phyloP scores from a whole-genome alignment of 768 basidiomycete genomes.

The Lactifluus rugatus region DNA sequence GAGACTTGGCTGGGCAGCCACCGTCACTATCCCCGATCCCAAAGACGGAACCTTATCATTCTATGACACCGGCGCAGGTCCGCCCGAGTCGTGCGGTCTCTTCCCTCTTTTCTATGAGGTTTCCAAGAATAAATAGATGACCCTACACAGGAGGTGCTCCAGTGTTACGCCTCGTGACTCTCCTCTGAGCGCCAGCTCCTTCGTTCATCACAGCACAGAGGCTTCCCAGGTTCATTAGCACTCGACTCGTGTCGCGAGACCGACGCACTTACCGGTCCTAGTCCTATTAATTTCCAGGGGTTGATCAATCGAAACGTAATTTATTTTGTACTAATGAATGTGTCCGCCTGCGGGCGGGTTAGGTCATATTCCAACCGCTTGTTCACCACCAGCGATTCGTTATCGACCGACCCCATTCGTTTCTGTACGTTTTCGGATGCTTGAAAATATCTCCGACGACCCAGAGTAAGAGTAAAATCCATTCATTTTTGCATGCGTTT shows the following conservation, averaged over 20 bases:
- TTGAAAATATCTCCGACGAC: background rate
- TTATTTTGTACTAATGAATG: background rate
- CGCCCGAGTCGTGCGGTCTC: background rate
- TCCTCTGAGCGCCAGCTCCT: background rate
- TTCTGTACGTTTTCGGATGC: background rate
- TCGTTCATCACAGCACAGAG: background rate
- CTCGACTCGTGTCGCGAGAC: background rate
- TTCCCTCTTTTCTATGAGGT: background rate
- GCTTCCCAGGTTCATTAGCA: conserved; percentile 1
- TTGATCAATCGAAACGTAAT: background rate
- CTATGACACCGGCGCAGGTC: background rate
- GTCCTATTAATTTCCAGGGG: background rate
- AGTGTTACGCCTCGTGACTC: background rate
- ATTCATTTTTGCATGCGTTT: background rate
- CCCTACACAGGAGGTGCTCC: background rate
- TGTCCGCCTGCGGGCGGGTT: background rate
- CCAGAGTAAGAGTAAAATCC: background rate
- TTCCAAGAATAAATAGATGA: background rate
- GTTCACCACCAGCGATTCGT: conserved; percentile 4
- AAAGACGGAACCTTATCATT: background rate
- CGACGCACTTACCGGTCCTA: background rate
- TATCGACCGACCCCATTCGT: background rate
- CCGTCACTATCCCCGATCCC: background rate
- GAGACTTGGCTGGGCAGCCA: background rate
- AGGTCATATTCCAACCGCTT: conserved; percentile 2